Percentiles rank a stretch among this genome's conserved stretches.
These are phyloP conservation scores for Scedosporium apiospermum DNA, from an alignment of 2,329 filamentous ascomycete genomes.

Conservation along the genomic window DNA sequence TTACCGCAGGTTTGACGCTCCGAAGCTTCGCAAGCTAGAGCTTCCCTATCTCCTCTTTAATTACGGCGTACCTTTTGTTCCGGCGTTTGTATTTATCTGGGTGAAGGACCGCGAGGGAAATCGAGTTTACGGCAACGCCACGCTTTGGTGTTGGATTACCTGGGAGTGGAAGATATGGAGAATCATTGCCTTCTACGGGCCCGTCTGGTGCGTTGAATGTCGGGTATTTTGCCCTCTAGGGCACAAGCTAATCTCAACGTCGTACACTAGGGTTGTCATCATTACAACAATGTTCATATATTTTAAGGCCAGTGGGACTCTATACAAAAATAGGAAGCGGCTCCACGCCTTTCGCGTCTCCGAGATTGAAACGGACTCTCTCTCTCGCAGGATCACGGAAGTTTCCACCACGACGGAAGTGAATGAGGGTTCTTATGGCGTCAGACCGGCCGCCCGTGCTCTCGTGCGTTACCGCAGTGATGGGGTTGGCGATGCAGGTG, in stretches of 20 bases:
- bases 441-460: not conserved
- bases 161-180: slow-evolving; percentile 55
- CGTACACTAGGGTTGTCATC: slow-evolving; percentile 10
- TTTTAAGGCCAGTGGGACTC: slow-evolving; percentile 47
- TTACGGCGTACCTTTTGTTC: slow-evolving; percentile 60
- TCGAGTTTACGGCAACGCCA: slow-evolving; percentile 59
- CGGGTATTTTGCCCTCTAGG: slow-evolving; percentile 13
- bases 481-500: slow-evolving; percentile 4
- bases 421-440: not conserved
- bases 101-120: slow-evolving; percentile 36
- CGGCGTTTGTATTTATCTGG: slow-evolving; percentile 55
- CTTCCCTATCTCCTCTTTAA: slow-evolving; percentile 55
- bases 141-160: slow-evolving; percentile 71
- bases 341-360: slow-evolving; percentile 35
- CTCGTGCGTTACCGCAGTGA: slow-evolving; percentile 7
- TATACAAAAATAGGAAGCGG: slow-evolving; percentile 50
- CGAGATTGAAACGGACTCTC: slow-evolving; percentile 31
- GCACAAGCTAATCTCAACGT: not conserved
- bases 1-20: slow-evolving; percentile 56
- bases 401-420: slow-evolving; percentile 42
- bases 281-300: slow-evolving; percentile 13
- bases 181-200: slow-evolving; percentile 60
- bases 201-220: slow-evolving; percentile 36
- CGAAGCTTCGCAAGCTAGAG: slow-evolving; percentile 54
- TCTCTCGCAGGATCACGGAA: slow-evolving; percentile 39